Evolutionary conservation across 2,329 filamentous ascomycete species (phyloP).

Genomic region (Colletotrichum sp.): DNA sequence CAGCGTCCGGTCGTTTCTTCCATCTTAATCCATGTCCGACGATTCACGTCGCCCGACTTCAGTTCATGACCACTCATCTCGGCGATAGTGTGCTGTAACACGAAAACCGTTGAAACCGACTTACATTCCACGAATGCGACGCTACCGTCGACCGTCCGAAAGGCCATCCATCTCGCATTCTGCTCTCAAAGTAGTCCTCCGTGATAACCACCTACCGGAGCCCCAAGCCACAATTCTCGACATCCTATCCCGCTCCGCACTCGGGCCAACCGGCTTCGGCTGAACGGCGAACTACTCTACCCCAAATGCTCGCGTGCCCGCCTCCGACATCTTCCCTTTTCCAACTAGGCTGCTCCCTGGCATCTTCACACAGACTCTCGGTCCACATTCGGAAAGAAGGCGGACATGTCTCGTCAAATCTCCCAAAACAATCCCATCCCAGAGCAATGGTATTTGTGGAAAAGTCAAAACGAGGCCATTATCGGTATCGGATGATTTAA

Average conservation of each 20-base stretch:
- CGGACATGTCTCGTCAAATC: slow-evolving; percentile 8
- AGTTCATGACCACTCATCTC: neutral
- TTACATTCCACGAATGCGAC: neutral
- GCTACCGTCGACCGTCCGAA: neutral
- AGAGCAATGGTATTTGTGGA: neutral
- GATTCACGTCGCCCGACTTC: neutral
- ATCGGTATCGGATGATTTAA: neutral
- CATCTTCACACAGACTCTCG: neutral
- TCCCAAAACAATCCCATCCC: neutral
- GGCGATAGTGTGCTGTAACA: neutral
- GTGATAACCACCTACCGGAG: neutral
- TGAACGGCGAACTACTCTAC: neutral
- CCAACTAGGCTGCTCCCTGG: neutral
- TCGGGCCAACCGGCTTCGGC: neutral
- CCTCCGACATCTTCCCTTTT: neutral
- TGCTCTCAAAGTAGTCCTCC: neutral
- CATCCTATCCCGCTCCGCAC: neutral
- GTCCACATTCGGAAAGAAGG: neutral
- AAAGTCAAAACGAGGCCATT: neutral
- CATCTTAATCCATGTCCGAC: neutral
- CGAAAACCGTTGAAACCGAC: neutral
- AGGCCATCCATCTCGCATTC: neutral
- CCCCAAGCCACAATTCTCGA: neutral
- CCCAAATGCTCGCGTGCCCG: neutral
- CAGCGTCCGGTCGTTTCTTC: neutral